These are phyloP conservation scores for Colletotrichum sidae DNA, from an alignment of 2,329 filamentous ascomycete species.

Conservation along the genomic window DNA sequence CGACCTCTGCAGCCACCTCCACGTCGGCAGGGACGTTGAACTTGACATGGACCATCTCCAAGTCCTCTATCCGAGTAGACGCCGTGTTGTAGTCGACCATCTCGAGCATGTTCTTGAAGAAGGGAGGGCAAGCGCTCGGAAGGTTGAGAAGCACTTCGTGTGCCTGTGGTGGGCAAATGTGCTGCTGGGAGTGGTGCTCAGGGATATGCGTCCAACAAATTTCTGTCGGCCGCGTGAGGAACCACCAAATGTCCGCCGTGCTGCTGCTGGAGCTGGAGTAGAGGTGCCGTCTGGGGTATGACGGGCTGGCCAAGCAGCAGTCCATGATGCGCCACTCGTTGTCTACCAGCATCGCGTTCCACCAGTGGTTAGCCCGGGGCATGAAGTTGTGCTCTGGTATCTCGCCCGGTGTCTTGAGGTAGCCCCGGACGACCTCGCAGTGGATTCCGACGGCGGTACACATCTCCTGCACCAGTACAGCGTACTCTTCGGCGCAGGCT, in stretches of 20 bases:
- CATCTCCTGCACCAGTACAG: slow-evolving; percentile 91
- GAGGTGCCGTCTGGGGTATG: slow-evolving; percentile 81
- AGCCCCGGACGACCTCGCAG: slow-evolving; percentile 88
- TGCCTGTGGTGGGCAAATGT: slow-evolving; percentile 88
- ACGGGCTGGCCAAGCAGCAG: slow-evolving; percentile 90
- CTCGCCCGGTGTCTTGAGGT: slow-evolving; percentile 91
- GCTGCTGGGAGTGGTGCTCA: slow-evolving; percentile 87
- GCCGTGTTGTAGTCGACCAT: slow-evolving; percentile 94
- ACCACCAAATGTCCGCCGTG: slow-evolving; percentile 89
- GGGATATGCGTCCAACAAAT: slow-evolving; percentile 97
- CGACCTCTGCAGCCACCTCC: slow-evolving; percentile 92
- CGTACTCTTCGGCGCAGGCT: slow-evolving; percentile 90
- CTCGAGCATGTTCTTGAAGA: slow-evolving; percentile 84
- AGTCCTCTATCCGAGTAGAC: slow-evolving; percentile 83
- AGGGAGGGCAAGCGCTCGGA: slow-evolving; percentile 86
- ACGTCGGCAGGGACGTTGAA: slow-evolving; percentile 90
- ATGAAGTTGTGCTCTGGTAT: slow-evolving; percentile 82
- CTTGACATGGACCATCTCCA: slow-evolving; percentile 93
- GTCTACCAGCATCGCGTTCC: slow-evolving; percentile 94
- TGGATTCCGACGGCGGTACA: slow-evolving; percentile 89
- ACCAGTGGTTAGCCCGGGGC: slow-evolving; percentile 95
- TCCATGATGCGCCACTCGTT: slow-evolving; percentile 98
- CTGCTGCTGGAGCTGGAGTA: slow-evolving; percentile 81
- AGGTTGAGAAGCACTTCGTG: slow-evolving; percentile 88
- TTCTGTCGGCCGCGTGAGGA: slow-evolving; percentile 88